Conservation (phyloP, 2,329 filamentous ascomycete genomes). For the Hymenoscyphus linearis region DNA sequence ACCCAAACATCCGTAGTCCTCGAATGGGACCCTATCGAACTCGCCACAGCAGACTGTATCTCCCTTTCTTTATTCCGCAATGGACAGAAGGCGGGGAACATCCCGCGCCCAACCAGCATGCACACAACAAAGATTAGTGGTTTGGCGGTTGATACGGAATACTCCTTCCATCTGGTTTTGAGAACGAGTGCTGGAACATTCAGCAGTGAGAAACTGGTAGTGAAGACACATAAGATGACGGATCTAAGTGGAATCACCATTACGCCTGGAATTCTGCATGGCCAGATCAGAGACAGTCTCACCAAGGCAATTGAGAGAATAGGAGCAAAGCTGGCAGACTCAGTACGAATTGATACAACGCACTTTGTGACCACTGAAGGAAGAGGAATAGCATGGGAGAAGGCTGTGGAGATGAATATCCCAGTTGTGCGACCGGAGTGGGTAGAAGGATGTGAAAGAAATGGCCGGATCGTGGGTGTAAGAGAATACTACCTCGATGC, state of each 20-base stretch:
- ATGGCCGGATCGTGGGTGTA: slow-evolving; percentile 87
- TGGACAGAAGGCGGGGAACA: slow-evolving; percentile 92
- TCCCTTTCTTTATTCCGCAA: slow-evolving; percentile 91
- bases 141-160: slow-evolving; percentile 92
- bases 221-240: slow-evolving; percentile 97
- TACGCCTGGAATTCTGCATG: slow-evolving; percentile 80
- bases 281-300: slow-evolving; percentile 66
- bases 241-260: slow-evolving; percentile 94
- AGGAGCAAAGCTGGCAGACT: slow-evolving; percentile 85
- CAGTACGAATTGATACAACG: slow-evolving; percentile 92
- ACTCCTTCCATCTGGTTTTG: slow-evolving; percentile 88
- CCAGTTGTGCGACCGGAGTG: slow-evolving; percentile 95
- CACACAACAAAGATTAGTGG: slow-evolving; percentile 96
- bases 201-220: slow-evolving; percentile 74
- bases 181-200: slow-evolving; percentile 87
- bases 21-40: slow-evolving; percentile 93
- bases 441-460: slow-evolving; percentile 93
- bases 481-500: slow-evolving; percentile 95
- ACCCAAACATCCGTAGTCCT: slow-evolving; percentile 98
- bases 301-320: slow-evolving; percentile 75
- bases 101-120: slow-evolving; percentile 80
- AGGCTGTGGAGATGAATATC: slow-evolving; percentile 95
- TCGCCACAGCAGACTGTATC: slow-evolving; percentile 87
- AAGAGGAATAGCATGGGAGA: slow-evolving; percentile 85
- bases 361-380: slow-evolving; percentile 98